phyloP scores from a whole-genome alignment of 1,139 yeast genomes.

The Taphrina communis region DNA sequence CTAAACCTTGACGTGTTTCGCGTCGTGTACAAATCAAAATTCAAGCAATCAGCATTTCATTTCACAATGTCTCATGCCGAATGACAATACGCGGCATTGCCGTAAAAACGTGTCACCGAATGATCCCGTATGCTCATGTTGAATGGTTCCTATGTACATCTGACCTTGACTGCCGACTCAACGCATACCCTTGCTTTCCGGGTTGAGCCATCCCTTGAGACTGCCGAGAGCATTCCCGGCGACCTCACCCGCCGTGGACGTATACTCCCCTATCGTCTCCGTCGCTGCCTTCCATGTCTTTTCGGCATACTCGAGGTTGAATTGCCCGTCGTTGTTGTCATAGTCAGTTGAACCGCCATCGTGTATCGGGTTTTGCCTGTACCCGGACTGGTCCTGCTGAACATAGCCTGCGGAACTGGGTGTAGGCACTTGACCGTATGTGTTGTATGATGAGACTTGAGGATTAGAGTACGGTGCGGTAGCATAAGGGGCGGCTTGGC shows the following conservation, averaged over 20 bases:
- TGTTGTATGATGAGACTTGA: background rate
- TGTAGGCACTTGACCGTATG: background rate
- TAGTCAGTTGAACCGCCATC: conserved; percentile 34
- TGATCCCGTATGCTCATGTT: no score
- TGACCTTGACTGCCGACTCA: background rate
- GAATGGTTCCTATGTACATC: no score
- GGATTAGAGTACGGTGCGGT: background rate
- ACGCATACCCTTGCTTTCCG: conserved; percentile 22
- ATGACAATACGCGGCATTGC: no score
- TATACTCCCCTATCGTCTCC: conserved; percentile 17
- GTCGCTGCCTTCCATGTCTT: conserved; percentile 19
- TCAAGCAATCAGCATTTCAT: background rate
- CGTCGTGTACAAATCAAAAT: conserved; percentile 5
- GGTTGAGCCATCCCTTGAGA: conserved; percentile 27
- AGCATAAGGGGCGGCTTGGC: background rate
- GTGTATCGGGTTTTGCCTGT: conserved; percentile 30
- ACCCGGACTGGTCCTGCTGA: conserved; percentile 19
- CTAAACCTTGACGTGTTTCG: background rate
- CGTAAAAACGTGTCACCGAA: no score
- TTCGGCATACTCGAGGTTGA: conserved; percentile 11
- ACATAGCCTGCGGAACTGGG: background rate
- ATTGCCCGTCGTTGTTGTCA: conserved; percentile 4
- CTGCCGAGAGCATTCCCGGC: conserved; percentile 29
- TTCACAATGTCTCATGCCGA: no score
- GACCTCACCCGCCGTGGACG: conserved; percentile 14